Percentiles rank a stretch among this genome's conserved stretches.
phyloP scores from a whole-genome alignment of 768 basidiomycete genomes.

The Lactarius tabidus region DNA sequence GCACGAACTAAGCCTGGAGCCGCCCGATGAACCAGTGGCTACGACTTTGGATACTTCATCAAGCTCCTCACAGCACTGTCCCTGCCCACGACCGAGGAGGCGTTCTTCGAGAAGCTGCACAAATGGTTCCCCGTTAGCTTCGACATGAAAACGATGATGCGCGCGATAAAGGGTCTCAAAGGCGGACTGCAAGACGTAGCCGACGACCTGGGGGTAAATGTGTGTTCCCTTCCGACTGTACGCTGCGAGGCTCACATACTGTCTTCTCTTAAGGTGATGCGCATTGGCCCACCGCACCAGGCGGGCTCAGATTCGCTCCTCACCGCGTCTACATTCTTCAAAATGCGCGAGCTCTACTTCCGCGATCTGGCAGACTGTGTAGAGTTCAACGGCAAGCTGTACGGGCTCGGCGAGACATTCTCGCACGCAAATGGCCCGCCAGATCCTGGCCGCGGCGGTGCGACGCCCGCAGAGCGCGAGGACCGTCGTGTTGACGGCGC shows the following conservation, averaged over 20 bases:
- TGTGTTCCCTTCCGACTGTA: conserved; percentile 23
- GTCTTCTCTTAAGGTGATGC: conserved; percentile 56
- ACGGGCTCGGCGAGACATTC: conserved; percentile 80
- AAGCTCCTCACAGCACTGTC: conserved; percentile 86
- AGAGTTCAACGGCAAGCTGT: conserved; percentile 79
- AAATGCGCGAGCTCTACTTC: conserved; percentile 91
- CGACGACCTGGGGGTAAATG: conserved; percentile 84
- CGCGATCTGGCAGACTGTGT: conserved; percentile 80
- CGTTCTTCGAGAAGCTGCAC: conserved; percentile 81
- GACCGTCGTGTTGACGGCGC: conserved; percentile 51
- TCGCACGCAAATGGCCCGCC: conserved; percentile 60
- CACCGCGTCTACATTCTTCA: conserved; percentile 93
- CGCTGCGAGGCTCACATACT: conserved; percentile 8
- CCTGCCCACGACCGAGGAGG: conserved; percentile 82
- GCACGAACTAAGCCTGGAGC: background rate
- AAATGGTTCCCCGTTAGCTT: conserved; percentile 97
- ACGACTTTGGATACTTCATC: conserved; percentile 98
- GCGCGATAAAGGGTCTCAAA: conserved; percentile 71
- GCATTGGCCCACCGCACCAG: conserved; percentile 90
- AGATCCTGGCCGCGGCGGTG: conserved; percentile 63
- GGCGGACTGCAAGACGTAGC: conserved; percentile 95
- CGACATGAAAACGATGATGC: conserved; percentile 97
- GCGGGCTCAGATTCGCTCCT: conserved; percentile 97
- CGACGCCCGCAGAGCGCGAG: conserved; percentile 79
- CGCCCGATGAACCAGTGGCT: conserved; percentile 63